Conservation (phyloP, 2,329 filamentous ascomycete genomes). For the Hymenotorrendiella dingleyae region DNA sequence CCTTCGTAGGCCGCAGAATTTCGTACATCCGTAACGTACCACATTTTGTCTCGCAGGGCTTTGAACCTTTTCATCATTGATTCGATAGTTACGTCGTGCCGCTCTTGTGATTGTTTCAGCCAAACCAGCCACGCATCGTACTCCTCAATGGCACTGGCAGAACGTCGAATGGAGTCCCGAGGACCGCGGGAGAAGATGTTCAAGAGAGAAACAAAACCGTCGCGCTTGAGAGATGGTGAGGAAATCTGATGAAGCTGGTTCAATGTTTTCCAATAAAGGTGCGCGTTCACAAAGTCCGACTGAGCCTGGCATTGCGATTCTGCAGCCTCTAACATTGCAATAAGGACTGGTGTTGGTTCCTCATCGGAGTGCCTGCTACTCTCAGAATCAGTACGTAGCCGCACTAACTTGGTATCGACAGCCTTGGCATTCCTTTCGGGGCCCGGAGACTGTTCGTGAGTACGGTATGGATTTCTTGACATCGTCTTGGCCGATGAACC, state of each 20-base stretch:
- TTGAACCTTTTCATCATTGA: conserved; percentile 68
- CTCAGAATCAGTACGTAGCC: conserved; percentile 20
- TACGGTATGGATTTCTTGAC: conserved; percentile 54
- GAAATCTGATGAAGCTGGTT: conserved; percentile 62
- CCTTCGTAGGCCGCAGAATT: conserved; percentile 86
- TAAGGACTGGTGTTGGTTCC: conserved; percentile 46
- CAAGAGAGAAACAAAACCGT: conserved; percentile 66
- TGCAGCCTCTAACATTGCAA: conserved; percentile 71
- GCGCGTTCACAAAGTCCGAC: conserved; percentile 77
- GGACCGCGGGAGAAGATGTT: conserved; percentile 70
- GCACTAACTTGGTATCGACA: conserved; percentile 13
- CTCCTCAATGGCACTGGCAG: conserved; percentile 67
- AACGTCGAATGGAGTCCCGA: conserved; percentile 62
- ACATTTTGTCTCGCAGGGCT: conserved; percentile 90
- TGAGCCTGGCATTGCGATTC: conserved; percentile 71
- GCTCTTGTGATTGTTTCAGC: conserved; percentile 75
- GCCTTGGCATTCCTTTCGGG: conserved; percentile 12
- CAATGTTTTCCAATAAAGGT: conserved; percentile 79
- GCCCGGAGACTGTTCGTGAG: conserved; percentile 15
- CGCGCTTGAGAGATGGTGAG: conserved; percentile 54
- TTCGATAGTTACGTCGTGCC: conserved; percentile 68
- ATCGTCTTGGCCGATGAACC: conserved; percentile 42
- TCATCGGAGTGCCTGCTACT: conserved; percentile 35
- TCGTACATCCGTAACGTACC: conserved; percentile 92
- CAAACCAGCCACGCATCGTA: conserved; percentile 79